Evolutionary conservation across 2,329 filamentous ascomycete genomes (phyloP).

Genomic region (Didymella pomorum): DNA sequence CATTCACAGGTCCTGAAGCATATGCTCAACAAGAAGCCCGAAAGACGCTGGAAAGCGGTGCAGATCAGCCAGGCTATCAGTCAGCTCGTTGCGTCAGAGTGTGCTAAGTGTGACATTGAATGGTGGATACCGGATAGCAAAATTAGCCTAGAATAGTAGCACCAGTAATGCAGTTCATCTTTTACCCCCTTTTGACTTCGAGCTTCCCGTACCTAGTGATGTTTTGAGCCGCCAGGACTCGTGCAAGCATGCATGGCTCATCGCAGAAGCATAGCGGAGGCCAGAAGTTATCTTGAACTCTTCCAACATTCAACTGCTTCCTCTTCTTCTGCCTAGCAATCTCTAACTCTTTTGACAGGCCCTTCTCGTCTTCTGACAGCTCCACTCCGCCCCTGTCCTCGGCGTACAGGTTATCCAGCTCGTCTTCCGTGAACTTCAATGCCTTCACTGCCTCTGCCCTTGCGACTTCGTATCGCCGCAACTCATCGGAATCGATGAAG

Average conservation of each 20-base stretch:
- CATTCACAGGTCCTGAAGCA: neutral
- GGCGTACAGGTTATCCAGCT: conserved; percentile 27
- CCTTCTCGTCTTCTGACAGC: conserved; percentile 9
- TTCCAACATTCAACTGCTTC: neutral
- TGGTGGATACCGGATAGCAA: neutral
- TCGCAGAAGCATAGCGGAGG: conserved; percentile 3
- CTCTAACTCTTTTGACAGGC: neutral
- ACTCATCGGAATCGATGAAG: conserved; percentile 36
- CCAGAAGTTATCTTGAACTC: neutral
- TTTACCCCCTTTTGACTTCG: too few species aligned
- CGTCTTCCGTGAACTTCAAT: conserved; percentile 20
- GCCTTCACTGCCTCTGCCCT: conserved; percentile 4
- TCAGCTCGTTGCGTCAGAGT: neutral
- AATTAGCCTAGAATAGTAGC: too few species aligned
- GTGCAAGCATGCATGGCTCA: conserved; percentile 2
- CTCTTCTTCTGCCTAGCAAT: neutral
- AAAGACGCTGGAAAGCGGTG: neutral
- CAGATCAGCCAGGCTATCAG: too few species aligned
- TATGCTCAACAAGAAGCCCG: conserved; percentile 5
- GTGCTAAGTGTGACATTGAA: neutral
- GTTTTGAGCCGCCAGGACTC: neutral
- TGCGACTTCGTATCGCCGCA: conserved; percentile 15
- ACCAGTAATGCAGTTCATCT: too few species aligned
- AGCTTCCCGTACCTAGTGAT: too few species aligned
- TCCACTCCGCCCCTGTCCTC: conserved; percentile 29